Evolutionary conservation across 1,284 basidiomycete genomes (phyloP), one percentile per base, ranked within the genome.

Genomic region (Ceratorhiza oryzae-sativae): DNA sequence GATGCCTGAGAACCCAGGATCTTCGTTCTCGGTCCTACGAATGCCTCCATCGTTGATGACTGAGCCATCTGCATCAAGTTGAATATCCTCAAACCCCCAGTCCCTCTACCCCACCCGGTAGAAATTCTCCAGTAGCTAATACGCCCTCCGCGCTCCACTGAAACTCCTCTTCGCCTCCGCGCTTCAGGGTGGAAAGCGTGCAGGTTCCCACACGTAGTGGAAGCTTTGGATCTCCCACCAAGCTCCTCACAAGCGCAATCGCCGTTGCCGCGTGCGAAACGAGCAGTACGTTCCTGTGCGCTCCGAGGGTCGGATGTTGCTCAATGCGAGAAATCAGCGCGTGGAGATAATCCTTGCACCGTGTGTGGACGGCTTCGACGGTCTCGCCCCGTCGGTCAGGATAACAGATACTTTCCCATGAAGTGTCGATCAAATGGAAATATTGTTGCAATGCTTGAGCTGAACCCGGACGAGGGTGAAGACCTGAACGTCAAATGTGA

Each of bases 231-330:
- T 89, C 83, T 0, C 85, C 87, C 4, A 87, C 74, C 45, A 95
- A 83, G 46, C 83, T 86, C 68, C 88, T 83, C 3, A 86, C 85
- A 51, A 95, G 84, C 2, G 89, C 87, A 74, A 93, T 92, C 73
- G 85, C 83, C 3, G 92, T 90, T 15, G 92, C 93, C 0, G 93
- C 93, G 78, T 95, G 93, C 72, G 87, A 88, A 75, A 93, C 84
- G 32, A 95, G 80, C 42, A 95, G 77, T 13, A 94, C 81, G 6
- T 84, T 81, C 72, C 78, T 81, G 75, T 86, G 82, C 78, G 83
- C 76, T 76, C 78, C 76, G 74, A 80, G 79, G 58, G 83, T 82
- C 13, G 81, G 80, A 23, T 80, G 81, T n/a, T 30, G 45, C 56
- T 73, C 49, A 30, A 51, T 62, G 71, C 84, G 81, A 1, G 84